Evolutionary conservation across 1,284 basidiomycete species (phyloP), one percentile per base, ranked within the genome.

Genomic region (Pulchroboletus neoregius): DNA sequence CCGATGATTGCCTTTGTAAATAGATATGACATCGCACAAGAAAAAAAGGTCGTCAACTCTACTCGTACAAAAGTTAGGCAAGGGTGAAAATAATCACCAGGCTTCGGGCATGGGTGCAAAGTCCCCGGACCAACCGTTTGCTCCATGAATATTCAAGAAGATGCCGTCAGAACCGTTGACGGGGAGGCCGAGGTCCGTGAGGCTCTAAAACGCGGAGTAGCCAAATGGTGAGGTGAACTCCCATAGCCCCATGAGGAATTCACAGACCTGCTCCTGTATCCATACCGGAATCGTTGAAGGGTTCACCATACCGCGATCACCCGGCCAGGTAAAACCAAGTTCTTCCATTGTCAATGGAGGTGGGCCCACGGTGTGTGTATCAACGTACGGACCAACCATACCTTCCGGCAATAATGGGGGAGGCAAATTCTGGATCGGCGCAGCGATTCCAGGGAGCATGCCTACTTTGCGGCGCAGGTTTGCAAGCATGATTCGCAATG

Each of bases 401-500:
- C 73, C 75, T 53, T 82, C 79, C 10, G 74, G 71, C 43, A 77
- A 73, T 15, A 70, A 59, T 12, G 75, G 73, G 2, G 75, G 75
- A 45, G 73, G 74, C 63, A 75, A 64, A 20, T 67, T 69, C 4
- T 80, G 79, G 27, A 74, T 56, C 31, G 79, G 61, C 46, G 78
- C 67, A 63, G 58, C 66, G 30, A 73, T 72, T 6, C 78, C 80
- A 31, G 79, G 78, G 8, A 74, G 62, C 46, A 89, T 71, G 1
- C 89, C 90, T 22, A 91, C 76, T 70, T 91, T 94, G 52, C 91
- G 85, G 33, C 89, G 82, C 50, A 94, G 77, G 67, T 89, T 91
- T 32, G 89, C 83, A 43, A 94, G 78, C 91, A 94, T 94, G 60
- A 94, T 85, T 44, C 91, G 84, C 34, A 94, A 73, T 1, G 92